A percentile compares a stretch with the other conserved stretches of the same genome.
phyloP scores from a whole-genome alignment of 1,284 basidiomycete genomes.

The Marasmius fiardii region DNA sequence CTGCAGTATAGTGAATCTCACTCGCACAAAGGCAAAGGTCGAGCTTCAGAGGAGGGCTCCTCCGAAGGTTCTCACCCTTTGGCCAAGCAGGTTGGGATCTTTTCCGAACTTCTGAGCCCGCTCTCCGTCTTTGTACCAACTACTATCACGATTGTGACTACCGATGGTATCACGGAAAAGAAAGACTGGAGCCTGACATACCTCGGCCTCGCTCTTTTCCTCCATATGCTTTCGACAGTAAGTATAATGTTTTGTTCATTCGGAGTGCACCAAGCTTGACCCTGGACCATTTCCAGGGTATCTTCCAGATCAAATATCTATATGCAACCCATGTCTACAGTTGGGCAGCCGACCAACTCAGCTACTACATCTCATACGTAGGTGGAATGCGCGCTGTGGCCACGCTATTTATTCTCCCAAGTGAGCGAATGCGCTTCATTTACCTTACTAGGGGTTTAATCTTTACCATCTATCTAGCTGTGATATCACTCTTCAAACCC shows the following conservation, averaged over 20 bases:
- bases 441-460: not conserved
- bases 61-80: slow-evolving; percentile 10
- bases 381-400: slow-evolving; percentile 45
- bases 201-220: slow-evolving; percentile 39
- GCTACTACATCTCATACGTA: slow-evolving; percentile 46
- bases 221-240: slow-evolving; percentile 48
- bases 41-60: slow-evolving; percentile 9
- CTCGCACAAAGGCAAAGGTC: slow-evolving; percentile 23
- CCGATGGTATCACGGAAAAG: slow-evolving; percentile 26
- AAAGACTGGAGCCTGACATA: slow-evolving; percentile 49
- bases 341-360: slow-evolving; percentile 47
- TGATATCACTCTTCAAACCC: slow-evolving; percentile 43
- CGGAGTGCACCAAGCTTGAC: not conserved
- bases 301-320: slow-evolving; percentile 49
- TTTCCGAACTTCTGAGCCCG: slow-evolving; percentile 41
- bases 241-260: slow-evolving; percentile 17
- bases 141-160: slow-evolving; percentile 27
- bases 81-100: slow-evolving; percentile 14
- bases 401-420: slow-evolving; percentile 45
- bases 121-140: slow-evolving; percentile 54
- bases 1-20: slow-evolving; percentile 24
- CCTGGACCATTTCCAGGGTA: slow-evolving; percentile 31
- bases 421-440: slow-evolving; percentile 25
- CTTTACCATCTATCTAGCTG: slow-evolving; percentile 22
- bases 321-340: slow-evolving; percentile 49